phyloP scores from a whole-genome alignment of 176 grass and related monocot genomes.

The Triticum monococcum region DNA sequence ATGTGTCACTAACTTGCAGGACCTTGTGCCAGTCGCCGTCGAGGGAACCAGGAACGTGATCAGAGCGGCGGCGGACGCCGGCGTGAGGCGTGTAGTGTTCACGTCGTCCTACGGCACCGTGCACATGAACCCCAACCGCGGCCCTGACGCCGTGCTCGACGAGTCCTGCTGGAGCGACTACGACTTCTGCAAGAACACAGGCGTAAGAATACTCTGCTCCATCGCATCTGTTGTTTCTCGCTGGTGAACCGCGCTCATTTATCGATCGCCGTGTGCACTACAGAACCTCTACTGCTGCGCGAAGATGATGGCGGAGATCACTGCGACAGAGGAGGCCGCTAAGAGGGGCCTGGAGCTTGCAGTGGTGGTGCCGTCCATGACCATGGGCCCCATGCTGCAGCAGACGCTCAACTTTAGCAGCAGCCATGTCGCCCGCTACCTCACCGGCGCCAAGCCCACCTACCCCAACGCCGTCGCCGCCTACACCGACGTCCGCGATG shows the following conservation, averaged over 20 bases:
- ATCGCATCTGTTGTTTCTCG: not conserved
- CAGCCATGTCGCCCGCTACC: too few species aligned
- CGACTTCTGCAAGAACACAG: conserved; percentile 40
- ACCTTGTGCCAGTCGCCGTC: conserved; percentile 37
- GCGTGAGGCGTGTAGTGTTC: conserved; percentile 31
- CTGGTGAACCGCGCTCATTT: too few species aligned
- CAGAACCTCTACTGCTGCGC: conserved; percentile 59
- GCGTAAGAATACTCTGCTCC: conserved; percentile 12
- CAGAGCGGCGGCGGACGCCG: conserved; percentile 31
- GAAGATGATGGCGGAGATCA: conserved; percentile 52
- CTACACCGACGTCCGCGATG: too few species aligned
- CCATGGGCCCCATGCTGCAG: too few species aligned
- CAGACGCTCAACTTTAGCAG: too few species aligned
- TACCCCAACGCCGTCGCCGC: too few species aligned
- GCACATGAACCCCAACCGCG: conserved; percentile 64
- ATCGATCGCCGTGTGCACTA: too few species aligned
- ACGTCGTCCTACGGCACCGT: conserved; percentile 56
- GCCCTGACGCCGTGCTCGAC: conserved; percentile 51
- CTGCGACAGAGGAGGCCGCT: conserved; percentile 35
- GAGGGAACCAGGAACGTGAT: conserved; percentile 49
- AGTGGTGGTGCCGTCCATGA: too few species aligned
- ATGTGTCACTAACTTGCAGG: not conserved
- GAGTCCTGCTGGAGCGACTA: conserved; percentile 65
- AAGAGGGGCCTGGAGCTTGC: not conserved
- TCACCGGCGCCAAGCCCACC: too few species aligned